phyloP scores from a whole-genome alignment of 352 stramenopile genomes.

The Globisporangium lucens region DNA sequence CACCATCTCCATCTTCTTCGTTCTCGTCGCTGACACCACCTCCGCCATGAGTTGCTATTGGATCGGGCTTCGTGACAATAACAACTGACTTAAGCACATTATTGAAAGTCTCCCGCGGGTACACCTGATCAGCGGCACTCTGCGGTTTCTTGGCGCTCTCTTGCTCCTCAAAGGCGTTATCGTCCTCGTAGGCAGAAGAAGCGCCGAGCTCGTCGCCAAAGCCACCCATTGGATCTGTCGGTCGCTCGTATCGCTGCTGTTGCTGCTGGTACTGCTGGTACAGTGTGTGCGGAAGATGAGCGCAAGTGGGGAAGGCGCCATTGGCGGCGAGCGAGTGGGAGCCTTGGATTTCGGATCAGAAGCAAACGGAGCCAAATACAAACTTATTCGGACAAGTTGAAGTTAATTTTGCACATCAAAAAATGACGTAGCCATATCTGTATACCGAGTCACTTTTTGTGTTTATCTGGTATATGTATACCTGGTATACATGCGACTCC shows the following conservation, averaged over 20 bases:
- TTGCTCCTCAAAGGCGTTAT: conserved; percentile 7
- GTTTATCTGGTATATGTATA: background rate
- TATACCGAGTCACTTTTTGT: background rate
- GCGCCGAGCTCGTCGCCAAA: background rate
- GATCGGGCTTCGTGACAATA: background rate
- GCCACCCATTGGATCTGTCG: background rate
- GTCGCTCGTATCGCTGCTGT: background rate
- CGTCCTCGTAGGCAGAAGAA: background rate
- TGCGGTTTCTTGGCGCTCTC: background rate
- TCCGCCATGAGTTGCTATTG: background rate
- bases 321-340: background rate
- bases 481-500: background rate
- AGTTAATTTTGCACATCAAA: conserved; percentile 1
- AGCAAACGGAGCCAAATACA: background rate
- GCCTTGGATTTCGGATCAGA: background rate
- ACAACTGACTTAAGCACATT: background rate
- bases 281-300: too few species aligned
- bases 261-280: background rate
- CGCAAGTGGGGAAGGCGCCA: background rate
- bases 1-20: background rate
- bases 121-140: background rate
- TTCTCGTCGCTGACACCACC: background rate
- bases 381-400: background rate
- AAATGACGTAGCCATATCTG: conserved; percentile 2
- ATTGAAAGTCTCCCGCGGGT: background rate